A percentile compares a stretch with the other conserved stretches of the same genome.
These are phyloP conservation scores for Cercospora zeae-maydis DNA, from an alignment of 2,329 filamentous ascomycete species.

Conservation along the genomic window DNA sequence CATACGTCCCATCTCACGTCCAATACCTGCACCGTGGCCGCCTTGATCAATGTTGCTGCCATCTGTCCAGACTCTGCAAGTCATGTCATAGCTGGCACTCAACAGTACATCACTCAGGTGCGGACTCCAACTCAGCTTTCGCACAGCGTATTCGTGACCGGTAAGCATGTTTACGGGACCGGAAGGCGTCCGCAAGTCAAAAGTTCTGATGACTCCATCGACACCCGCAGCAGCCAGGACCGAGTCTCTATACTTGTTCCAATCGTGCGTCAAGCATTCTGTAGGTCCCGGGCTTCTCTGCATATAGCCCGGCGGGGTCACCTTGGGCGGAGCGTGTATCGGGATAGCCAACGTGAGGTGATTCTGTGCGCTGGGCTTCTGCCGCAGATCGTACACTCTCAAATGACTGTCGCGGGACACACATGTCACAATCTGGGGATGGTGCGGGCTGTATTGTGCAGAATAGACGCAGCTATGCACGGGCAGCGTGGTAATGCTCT, in stretches of 20 bases:
- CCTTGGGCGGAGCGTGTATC: constrained; percentile 66
- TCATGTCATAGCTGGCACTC: constrained; percentile 97
- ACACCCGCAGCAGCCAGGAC: constrained; percentile 86
- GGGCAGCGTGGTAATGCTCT: constrained; percentile 77
- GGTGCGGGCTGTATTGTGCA: constrained; percentile 84
- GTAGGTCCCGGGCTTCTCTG: constrained; percentile 55
- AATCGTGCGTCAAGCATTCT: constrained; percentile 92
- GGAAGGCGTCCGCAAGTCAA: constrained; percentile 77
- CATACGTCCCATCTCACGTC: constrained; percentile 76
- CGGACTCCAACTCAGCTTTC: constrained; percentile 84
- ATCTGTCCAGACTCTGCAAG: constrained; percentile 88
- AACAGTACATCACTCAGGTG: constrained; percentile 85
- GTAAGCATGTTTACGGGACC: constrained; percentile 71
- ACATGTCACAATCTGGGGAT: constrained; percentile 77
- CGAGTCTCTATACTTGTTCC: constrained; percentile 93
- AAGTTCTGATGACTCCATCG: constrained; percentile 80
- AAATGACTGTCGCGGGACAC: constrained; percentile 87
- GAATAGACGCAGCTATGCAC: constrained; percentile 93
- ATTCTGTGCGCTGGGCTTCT: constrained; percentile 79
- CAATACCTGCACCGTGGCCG: constrained; percentile 36
- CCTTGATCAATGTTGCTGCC: constrained; percentile 53
- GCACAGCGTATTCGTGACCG: constrained; percentile 88
- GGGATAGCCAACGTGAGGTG: constrained; percentile 80
- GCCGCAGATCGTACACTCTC: constrained; percentile 86
- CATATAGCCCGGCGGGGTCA: constrained; percentile 44